These are phyloP conservation scores for Marasmius tenuissimus DNA, from an alignment of 1,284 basidiomycete species.

Conservation along the genomic window DNA sequence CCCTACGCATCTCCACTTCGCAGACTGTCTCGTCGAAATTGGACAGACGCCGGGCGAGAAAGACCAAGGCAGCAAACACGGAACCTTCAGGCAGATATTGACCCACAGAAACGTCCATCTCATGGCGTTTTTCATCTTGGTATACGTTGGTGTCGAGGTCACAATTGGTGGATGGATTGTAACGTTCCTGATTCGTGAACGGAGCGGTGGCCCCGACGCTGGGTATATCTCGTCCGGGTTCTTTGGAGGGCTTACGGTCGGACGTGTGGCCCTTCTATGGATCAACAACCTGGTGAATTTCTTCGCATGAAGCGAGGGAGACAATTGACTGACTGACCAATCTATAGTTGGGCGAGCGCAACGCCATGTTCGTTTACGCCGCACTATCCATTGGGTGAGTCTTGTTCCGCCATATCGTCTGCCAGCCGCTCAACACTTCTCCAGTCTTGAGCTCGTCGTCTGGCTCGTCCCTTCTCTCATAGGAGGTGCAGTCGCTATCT, in stretches of 20 bases:
- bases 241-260: slow-evolving; percentile 30
- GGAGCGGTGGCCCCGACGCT: slow-evolving; percentile 25
- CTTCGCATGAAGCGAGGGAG: not conserved
- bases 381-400: slow-evolving; percentile 22
- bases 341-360: slow-evolving; percentile 20
- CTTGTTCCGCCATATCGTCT: not conserved
- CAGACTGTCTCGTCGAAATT: slow-evolving; percentile 11
- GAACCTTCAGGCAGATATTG: slow-evolving; percentile 40
- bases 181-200: slow-evolving; percentile 33
- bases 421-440: not conserved
- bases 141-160: slow-evolving; percentile 51
- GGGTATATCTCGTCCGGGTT: slow-evolving; percentile 34
- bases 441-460: slow-evolving; percentile 47
- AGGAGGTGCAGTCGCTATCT: slow-evolving; percentile 46
- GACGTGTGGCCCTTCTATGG: slow-evolving; percentile 25
- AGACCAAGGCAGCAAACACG: slow-evolving; percentile 14
- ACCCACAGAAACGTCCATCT: slow-evolving; percentile 38
- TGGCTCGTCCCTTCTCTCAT: slow-evolving; percentile 50
- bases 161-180: slow-evolving; percentile 46
- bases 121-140: slow-evolving; percentile 40
- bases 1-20: not conserved
- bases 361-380: slow-evolving; percentile 21
- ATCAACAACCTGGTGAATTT: slow-evolving; percentile 22
- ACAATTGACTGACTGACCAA: not conserved
- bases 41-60: slow-evolving; percentile 13